Conservation (phyloP, 139 green algal genomes). For the Coccomyxa sp. region DNA sequence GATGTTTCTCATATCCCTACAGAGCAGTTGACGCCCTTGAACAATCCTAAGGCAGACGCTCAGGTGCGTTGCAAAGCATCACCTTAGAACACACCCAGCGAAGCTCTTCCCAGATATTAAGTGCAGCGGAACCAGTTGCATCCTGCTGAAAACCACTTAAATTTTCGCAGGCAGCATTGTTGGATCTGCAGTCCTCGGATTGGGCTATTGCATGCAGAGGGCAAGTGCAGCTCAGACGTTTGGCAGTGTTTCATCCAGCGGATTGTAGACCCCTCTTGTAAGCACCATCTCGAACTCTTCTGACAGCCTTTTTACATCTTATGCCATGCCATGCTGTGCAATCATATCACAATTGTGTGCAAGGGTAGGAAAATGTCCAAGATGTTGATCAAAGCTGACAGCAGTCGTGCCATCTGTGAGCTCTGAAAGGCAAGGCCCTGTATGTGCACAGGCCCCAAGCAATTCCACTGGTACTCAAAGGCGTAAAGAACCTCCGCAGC, state of each 20-base stretch:
- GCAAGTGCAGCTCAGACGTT: neutral
- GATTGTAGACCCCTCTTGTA: neutral
- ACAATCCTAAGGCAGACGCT: neutral
- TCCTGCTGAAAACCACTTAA: too few relatives aligned
- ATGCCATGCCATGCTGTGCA: too few relatives aligned
- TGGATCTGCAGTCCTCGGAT: neutral
- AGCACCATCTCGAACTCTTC: neutral
- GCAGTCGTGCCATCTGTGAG: too few relatives aligned
- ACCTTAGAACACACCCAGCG: neutral
- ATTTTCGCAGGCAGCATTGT: neutral
- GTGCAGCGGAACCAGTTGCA: too few relatives aligned
- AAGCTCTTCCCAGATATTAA: too few relatives aligned
- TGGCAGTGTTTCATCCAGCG: neutral
- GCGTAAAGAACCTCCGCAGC: slow-evolving; percentile 49
- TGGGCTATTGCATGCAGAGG: neutral
- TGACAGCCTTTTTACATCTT: too few relatives aligned
- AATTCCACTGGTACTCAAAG: slow-evolving; percentile 42
- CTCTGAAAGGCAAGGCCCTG: too few relatives aligned
- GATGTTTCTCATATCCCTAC: neutral
- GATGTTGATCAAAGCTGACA: too few relatives aligned
- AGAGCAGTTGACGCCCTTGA: neutral
- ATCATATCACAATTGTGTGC: too few relatives aligned
- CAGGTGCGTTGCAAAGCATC: neutral
- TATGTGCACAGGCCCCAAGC: slow-evolving; percentile 14
- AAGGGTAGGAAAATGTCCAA: too few relatives aligned